Conservation (phyloP, 73 alveolate species). For the Blepharisma japonicum region DNA sequence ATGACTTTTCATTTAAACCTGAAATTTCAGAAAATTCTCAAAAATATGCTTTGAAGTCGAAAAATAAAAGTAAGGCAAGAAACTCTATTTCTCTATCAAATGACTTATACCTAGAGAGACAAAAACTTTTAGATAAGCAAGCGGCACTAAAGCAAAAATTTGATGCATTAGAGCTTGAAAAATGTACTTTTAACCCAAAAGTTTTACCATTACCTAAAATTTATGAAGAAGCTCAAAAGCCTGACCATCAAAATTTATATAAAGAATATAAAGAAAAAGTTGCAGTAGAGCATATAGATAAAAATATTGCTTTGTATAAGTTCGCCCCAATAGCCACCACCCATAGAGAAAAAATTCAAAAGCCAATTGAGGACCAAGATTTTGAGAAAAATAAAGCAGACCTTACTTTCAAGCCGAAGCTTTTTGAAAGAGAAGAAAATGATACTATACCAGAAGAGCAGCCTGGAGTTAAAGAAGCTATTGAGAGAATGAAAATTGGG, state of each 20-base stretch:
- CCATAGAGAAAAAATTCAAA: too few species aligned
- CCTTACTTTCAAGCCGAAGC: too few species aligned
- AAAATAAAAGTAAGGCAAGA: not conserved
- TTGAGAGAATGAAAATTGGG: too few species aligned
- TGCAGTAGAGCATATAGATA: too few species aligned
- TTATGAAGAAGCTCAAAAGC: not conserved
- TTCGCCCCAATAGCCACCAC: too few species aligned
- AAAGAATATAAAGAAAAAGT: not conserved
- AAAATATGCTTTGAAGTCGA: not conserved
- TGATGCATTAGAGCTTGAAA: not conserved
- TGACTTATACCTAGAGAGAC: not conserved
- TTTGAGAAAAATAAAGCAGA: too few species aligned
- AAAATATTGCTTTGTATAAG: too few species aligned
- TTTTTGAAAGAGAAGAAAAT: too few species aligned
- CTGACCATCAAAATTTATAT: not conserved
- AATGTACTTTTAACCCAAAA: slow-evolving; percentile 15
- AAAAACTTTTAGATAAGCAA: slow-evolving; percentile 1
- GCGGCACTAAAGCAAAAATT: not conserved
- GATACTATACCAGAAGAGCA: too few species aligned
- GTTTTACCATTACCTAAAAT: not conserved
- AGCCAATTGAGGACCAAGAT: too few species aligned
- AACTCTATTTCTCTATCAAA: not conserved
- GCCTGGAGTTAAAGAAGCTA: too few species aligned
- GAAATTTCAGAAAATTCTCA: not conserved
- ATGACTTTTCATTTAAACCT: slow-evolving; percentile 7